A percentile compares a stretch with the other conserved stretches of the same genome.
These are phyloP conservation scores for Fusarium sp. DNA, from an alignment of 2,329 filamentous ascomycete genomes.

Conservation along the genomic window DNA sequence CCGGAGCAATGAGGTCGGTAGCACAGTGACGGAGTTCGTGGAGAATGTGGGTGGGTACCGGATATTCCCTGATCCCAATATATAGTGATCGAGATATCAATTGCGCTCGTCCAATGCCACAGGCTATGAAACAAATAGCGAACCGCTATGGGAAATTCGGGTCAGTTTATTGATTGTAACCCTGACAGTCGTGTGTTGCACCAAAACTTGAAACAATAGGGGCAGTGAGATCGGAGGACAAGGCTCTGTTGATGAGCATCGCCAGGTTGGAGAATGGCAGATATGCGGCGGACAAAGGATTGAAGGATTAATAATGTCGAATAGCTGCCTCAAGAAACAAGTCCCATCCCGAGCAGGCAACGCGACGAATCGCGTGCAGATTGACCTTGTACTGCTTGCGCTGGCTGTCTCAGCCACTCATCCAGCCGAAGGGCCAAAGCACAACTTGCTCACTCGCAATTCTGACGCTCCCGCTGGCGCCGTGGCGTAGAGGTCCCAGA, in stretches of 20 bases:
- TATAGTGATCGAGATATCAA: slow-evolving; percentile 1
- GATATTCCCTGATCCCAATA: slow-evolving; percentile 8
- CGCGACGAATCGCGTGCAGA: slow-evolving; percentile 34
- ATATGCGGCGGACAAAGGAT: neutral
- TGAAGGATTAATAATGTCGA: slow-evolving; percentile 7
- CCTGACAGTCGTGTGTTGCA: slow-evolving; percentile 3
- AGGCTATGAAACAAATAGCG: slow-evolving; percentile 5
- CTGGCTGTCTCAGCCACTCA: slow-evolving; percentile 25
- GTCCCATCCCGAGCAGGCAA: slow-evolving; percentile 42
- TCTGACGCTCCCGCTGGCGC: neutral
- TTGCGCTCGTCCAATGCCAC: neutral
- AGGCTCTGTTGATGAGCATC: slow-evolving; percentile 14
- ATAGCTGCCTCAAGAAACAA: slow-evolving; percentile 26
- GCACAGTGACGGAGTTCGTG: slow-evolving; percentile 10
- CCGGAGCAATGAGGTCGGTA: slow-evolving; percentile 16
- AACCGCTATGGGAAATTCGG: neutral
- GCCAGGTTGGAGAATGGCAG: slow-evolving; percentile 7
- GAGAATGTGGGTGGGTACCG: slow-evolving; percentile 14
- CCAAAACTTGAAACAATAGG: slow-evolving; percentile 27
- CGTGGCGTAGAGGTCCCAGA: slow-evolving; percentile 2
- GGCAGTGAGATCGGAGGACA: slow-evolving; percentile 10
- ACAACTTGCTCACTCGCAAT: slow-evolving; percentile 11
- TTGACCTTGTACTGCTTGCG: slow-evolving; percentile 25
- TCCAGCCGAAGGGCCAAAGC: slow-evolving; percentile 14
- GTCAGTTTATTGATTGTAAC: slow-evolving; percentile 8